A percentile compares a stretch with the other conserved stretches of the same genome.
Evolutionary conservation across 331 rosid genomes (phyloP).

Genomic region (Pyracantha coccinea): DNA sequence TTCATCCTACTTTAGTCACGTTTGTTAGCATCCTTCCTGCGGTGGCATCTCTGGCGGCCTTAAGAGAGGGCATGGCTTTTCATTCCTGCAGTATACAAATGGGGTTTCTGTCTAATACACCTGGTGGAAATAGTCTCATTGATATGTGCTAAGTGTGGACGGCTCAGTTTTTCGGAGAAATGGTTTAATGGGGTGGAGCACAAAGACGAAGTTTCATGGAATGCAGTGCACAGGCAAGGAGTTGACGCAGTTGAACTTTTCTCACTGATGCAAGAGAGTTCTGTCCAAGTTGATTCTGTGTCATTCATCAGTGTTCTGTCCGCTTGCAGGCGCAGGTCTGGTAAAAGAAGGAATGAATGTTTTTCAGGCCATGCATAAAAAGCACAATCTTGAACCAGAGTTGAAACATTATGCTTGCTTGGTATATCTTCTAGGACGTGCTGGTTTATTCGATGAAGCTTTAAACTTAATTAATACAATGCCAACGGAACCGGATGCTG

Average conservation of each 20-base stretch:
- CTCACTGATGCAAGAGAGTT: constrained; percentile 43
- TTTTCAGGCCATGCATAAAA: constrained; percentile 43
- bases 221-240: constrained; percentile 65
- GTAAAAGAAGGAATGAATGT: constrained; percentile 40
- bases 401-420: constrained; percentile 71
- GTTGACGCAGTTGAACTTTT: constrained; percentile 38
- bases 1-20: constrained; percentile 45
- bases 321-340: constrained; percentile 64
- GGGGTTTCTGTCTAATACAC: constrained; percentile 46
- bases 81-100: constrained; percentile 48
- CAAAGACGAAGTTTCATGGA: constrained; percentile 54
- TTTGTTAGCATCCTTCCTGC: constrained; percentile 51
- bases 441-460: constrained; percentile 57
- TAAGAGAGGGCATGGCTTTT: constrained; percentile 53
- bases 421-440: constrained; percentile 59
- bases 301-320: constrained; percentile 52
- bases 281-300: constrained; percentile 39
- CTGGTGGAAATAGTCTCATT: constrained; percentile 43
- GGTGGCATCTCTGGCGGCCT: constrained; percentile 35
- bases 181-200: constrained; percentile 53
- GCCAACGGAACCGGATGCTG: constrained; percentile 52
- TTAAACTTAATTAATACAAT: constrained; percentile 29
- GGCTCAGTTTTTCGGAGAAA: constrained; percentile 43
- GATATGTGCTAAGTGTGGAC: constrained; percentile 69
- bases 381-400: constrained; percentile 37